phyloP scores from a whole-genome alignment of 371 early-diverging fungal species.

The Smittium culicis region DNA sequence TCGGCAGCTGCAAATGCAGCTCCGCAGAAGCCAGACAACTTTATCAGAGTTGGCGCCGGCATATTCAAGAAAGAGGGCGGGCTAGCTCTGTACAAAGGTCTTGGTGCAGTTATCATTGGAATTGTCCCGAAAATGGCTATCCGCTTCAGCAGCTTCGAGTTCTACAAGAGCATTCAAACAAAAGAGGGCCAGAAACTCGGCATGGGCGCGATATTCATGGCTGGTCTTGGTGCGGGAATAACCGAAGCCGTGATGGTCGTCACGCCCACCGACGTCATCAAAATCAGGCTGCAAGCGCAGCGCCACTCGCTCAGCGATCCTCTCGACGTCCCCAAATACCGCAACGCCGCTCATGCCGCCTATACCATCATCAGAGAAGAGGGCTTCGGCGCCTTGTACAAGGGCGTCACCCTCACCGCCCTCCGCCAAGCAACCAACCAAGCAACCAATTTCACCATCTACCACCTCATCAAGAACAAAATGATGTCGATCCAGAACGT shows the following conservation, averaged over 20 bases:
- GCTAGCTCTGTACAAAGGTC: conserved; percentile 88
- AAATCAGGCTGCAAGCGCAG: conserved; percentile 93
- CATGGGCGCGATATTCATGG: conserved; percentile 65
- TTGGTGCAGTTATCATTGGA: conserved; percentile 92
- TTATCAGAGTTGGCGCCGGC: conserved; percentile 66
- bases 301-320: conserved; percentile 92
- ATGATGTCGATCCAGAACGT: conserved; percentile 48
- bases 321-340: conserved; percentile 89
- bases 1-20: too few relatives aligned
- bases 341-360: conserved; percentile 86
- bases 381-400: conserved; percentile 80
- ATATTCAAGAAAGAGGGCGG: conserved; percentile 82
- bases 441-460: conserved; percentile 95
- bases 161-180: conserved; percentile 73
- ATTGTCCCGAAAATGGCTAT: conserved; percentile 99
- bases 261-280: conserved; percentile 96
- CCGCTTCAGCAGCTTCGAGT: conserved; percentile 90
- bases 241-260: conserved; percentile 95
- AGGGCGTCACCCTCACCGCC: conserved; percentile 88
- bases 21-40: conserved; percentile 34
- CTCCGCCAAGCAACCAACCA: conserved; percentile 95
- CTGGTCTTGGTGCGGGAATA: conserved; percentile 87
- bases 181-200: conserved; percentile 51
- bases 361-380: conserved; percentile 87
- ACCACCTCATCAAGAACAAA: conserved; percentile 74